Conservation (phyloP, 352 stramenopile species). For the Pythium insidiosum region DNA sequence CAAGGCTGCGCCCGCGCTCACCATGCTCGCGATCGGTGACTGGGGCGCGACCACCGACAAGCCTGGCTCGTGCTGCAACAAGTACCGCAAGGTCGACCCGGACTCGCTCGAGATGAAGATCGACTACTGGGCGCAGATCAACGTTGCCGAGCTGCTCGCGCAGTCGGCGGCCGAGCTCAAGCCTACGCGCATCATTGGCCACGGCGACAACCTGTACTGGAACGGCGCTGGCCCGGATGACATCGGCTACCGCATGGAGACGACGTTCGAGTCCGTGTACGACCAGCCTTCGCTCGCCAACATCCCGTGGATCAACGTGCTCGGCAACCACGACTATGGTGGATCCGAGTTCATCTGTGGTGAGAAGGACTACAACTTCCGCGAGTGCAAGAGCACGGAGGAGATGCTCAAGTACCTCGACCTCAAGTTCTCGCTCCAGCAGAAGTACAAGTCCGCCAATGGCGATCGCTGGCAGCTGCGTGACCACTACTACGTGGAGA, state of each 20-base stretch:
- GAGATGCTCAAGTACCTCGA: conserved; percentile 82
- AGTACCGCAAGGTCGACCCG: conserved; percentile 75
- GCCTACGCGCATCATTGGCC: conserved; percentile 58
- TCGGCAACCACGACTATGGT: conserved; percentile 84
- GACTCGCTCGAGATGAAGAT: conserved; percentile 84
- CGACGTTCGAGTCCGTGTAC: conserved; percentile 83
- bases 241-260: conserved; percentile 76
- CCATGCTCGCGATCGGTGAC: conserved; percentile 83
- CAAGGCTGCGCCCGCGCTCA: conserved; percentile 30
- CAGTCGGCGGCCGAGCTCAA: conserved; percentile 65
- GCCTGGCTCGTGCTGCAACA: conserved; percentile 83
- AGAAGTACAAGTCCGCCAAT: conserved; percentile 77
- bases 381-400: conserved; percentile 53
- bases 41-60: conserved; percentile 84
- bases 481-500: conserved; percentile 84
- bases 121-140: conserved; percentile 83
- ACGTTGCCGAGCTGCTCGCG: conserved; percentile 70
- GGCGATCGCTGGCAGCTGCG: conserved; percentile 67
- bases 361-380: conserved; percentile 84
- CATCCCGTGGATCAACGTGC: conserved; percentile 83
- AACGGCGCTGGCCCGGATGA: conserved; percentile 72
- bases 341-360: conserved; percentile 81
- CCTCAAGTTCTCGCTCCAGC: conserved; percentile 73
- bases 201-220: conserved; percentile 88
- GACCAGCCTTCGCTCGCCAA: conserved; percentile 59